Base-by-base conservation (phyloP, 2,329 filamentous ascomycete genomes). In the Lachnellula arida region DNA sequence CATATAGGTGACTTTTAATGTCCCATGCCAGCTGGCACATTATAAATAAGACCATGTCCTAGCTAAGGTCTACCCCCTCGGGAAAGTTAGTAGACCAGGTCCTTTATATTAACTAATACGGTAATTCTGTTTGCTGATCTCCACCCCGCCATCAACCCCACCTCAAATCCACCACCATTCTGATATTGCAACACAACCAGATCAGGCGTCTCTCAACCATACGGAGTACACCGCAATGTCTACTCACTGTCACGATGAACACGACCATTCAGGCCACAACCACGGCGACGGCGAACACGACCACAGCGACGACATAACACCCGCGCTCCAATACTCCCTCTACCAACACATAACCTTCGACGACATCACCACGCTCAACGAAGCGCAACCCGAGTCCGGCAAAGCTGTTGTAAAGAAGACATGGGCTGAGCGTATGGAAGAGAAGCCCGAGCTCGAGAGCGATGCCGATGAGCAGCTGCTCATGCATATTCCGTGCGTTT, bases 331-430 rank as follows among this genome's bases (percentile, higher is more conserved):
- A 73, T 87, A 86, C 66, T 91, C 91, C 43, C 85, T 99, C 37
- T 97, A 97, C 76, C 85, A 89, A 62, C 88, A 96, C 71, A 91
- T 99, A 73, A 84, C 92, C 71, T 97, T 97, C 74, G 87, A 90
- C 73, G 81, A 85, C 28, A 85, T 99, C 60, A 83, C 78, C 39
- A 94, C 93, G 0, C 76, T 97, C 53, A 99, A 99, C 72, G 94
- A 97, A 74, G 78, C 84, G 11, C 71, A 74, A 14, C 75, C 84
- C 7, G 82, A 85, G 57, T 81, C 85, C 0, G 94, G 92, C 17
- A 81, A 82, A 63, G 82, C 81, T 1, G 81, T 97, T 32, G 83
- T 95, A 37, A 85, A 91, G 74, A 99, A 99, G 79, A 90, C 91
- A 54, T 99, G 92, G 92, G 81, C 82, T 5, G 87, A 97, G 73